Evolutionary conservation across 805 yeast species (phyloP), one percentile per base, ranked within the genome.

Genomic region (Henningerozyma blattae): DNA sequence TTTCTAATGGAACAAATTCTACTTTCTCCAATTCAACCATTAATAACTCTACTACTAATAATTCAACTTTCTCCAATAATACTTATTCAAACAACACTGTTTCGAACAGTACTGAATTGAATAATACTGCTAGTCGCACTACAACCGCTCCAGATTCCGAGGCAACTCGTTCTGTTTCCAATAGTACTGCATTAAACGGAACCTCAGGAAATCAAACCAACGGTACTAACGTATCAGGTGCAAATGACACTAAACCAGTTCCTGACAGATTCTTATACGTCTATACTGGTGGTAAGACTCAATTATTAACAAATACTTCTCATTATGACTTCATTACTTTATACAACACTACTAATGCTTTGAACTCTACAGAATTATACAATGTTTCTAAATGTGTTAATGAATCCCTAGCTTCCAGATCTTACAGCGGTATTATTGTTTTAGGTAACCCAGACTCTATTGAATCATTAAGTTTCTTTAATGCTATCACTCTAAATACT

Each of bases 401-500:
- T 33, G 19, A 27, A 9, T 39, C 51, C 17, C n/a, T 44, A 6
- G 27, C 22, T 5, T 25, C 35, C 7, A 38, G 36, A 12, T 20
- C 29, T 5, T 37, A 42, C 27, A 40, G 38, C 10, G 54, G 46
- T 34, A 43, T 44, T 15, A 50, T 50, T 16, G 35, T 52, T 17
- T 34, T 47, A 10, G 40, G 46, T n/a, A 37, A 39, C 20, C 38
- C 33, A 20, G 37, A 37, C n/a, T 40, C 52, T 14, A 30, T 52
- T 18, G 55, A 46, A 38, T 36, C 47, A 18, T 37, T 51, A 28
- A 54, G 53, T 31, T 52, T 52, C 47, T 52, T 47, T 33, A 36
- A 46, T 28, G 40, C 50, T 22, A 41, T 47, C 14, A 33, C 50
- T 13, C 36, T 44, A 16, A 43, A 48, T 38, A 34, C 46, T 7